Base-by-base conservation (phyloP, 1,284 basidiomycete genomes). In the Earliella scabrosa region DNA sequence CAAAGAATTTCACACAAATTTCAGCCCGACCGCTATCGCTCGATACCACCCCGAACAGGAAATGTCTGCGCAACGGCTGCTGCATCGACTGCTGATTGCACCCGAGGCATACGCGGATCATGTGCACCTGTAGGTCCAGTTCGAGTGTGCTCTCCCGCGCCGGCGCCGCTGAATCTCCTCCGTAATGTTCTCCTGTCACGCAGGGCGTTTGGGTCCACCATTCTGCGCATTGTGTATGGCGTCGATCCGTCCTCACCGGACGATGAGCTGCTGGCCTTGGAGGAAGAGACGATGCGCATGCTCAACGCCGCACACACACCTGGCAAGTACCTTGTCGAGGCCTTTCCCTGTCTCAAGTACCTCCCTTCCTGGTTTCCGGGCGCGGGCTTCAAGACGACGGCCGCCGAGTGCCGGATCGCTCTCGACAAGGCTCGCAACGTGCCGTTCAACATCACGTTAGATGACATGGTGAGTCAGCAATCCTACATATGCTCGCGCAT, bases 311-410 rank as follows among this genome's bases (percentile, higher is more conserved):
- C 85, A 1, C 78, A 80, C 3, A 82, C 82, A 3, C 82, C 83
- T 20, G 82, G 84, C 4, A 77, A 88, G 45, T 89, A 86, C 86
- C 80, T 82, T 0, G 87, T 89, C 40, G 86, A 87, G 64, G 66
- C 87, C 31, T 71, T 87, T 61, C 85, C 83, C 10, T 35, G 36
- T 14, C 23, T 74, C 46, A 67, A 64, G 47, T 55, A 68, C 43
- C 58, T 75, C 0, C 72, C 72, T 10, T 26, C 49, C 10, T 73
- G 71, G 71, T 56, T 67, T 41, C 72, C 72, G 16, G 71, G 70
- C 24, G 66, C 69, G 1, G 60, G 67, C 4, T 74, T 73, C 65
- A 63, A 67, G 56, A 60, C 61, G 21, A 85, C 85, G 54, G 86
- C 87, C 2, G 71, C 59, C 18, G 64, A 61, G 16, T 89, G 87